Conservation (phyloP, 768 basidiomycete species). For the Chalciporus sphaerocephalus region DNA sequence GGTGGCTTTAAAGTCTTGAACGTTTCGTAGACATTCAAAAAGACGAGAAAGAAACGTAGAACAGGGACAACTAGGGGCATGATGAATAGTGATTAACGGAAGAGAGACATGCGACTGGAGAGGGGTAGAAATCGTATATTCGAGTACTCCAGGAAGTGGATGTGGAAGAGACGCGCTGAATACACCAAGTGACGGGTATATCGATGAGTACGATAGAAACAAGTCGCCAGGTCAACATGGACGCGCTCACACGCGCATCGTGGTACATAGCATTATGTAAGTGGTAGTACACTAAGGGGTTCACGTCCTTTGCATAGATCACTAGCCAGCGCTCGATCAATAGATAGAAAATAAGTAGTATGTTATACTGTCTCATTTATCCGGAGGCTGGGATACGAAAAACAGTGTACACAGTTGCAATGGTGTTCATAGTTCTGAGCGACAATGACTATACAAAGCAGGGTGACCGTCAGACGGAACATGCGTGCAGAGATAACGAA, state of each 20-base stretch:
- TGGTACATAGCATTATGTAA: constrained; percentile 23
- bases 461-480: background rate
- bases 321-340: background rate
- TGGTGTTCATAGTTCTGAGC: background rate
- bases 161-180: constrained; percentile 6
- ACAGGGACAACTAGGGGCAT: constrained; percentile 70
- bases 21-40: constrained; percentile 78
- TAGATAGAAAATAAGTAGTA: background rate
- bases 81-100: background rate
- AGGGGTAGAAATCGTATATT: constrained; percentile 4
- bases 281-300: background rate
- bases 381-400: background rate
- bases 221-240: background rate
- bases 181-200: constrained; percentile 7
- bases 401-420: background rate
- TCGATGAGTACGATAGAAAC: constrained; percentile 16
- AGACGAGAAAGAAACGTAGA: constrained; percentile 66
- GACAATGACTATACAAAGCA: background rate
- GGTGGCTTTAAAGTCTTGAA: constrained; percentile 79
- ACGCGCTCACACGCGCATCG: constrained; percentile 8
- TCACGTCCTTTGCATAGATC: background rate
- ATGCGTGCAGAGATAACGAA: background rate
- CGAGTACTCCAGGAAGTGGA: constrained; percentile 1
- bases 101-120: constrained; percentile 11
- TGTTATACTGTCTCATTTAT: no score